Percentiles rank a stretch among this genome's conserved stretches.
phyloP scores from a whole-genome alignment of 2,329 filamentous ascomycete species.

The Fusarium sp. region DNA sequence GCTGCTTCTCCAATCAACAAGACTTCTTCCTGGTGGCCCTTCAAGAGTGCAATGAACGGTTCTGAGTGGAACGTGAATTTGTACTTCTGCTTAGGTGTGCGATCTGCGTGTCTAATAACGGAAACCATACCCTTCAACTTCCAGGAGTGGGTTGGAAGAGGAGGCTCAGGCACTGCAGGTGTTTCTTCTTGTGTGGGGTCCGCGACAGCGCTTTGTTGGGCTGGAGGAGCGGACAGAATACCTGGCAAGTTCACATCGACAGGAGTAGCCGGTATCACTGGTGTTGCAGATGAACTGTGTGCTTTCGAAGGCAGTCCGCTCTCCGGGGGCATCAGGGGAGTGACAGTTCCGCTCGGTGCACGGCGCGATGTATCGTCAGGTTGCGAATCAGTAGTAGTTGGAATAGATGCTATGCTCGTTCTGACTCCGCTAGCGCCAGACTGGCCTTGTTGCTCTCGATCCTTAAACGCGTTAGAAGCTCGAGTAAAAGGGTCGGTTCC shows the following conservation, averaged over 20 bases:
- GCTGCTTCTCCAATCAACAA: conserved; percentile 92
- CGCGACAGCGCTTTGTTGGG: conserved; percentile 50
- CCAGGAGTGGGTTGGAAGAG: conserved; percentile 91
- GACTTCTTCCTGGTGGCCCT: conserved; percentile 96
- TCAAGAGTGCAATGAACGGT: conserved; percentile 93
- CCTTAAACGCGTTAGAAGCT: conserved; percentile 52
- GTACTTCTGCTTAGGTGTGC: conserved; percentile 98
- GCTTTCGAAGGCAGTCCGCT: conserved; percentile 50
- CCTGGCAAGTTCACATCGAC: conserved; percentile 48
- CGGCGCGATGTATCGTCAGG: conserved; percentile 43
- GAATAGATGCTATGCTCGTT: conserved; percentile 44
- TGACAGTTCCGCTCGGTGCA: conserved; percentile 48
- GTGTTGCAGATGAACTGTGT: conserved; percentile 54
- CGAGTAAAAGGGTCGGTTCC: conserved; percentile 59
- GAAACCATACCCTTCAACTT: conserved; percentile 98
- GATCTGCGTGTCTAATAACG: conserved; percentile 94
- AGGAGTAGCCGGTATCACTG: conserved; percentile 52
- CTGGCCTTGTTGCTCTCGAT: conserved; percentile 52
- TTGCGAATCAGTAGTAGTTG: conserved; percentile 44
- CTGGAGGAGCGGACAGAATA: conserved; percentile 49
- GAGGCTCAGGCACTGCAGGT: conserved; percentile 67
- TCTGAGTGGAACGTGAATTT: conserved; percentile 99
- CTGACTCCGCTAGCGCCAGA: conserved; percentile 44
- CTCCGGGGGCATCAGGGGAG: conserved; percentile 51
- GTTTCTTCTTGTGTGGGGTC: conserved; percentile 47